Conservation (phyloP, 163 green algal genomes). For the Coccomyxa subellipsoidea region DNA sequence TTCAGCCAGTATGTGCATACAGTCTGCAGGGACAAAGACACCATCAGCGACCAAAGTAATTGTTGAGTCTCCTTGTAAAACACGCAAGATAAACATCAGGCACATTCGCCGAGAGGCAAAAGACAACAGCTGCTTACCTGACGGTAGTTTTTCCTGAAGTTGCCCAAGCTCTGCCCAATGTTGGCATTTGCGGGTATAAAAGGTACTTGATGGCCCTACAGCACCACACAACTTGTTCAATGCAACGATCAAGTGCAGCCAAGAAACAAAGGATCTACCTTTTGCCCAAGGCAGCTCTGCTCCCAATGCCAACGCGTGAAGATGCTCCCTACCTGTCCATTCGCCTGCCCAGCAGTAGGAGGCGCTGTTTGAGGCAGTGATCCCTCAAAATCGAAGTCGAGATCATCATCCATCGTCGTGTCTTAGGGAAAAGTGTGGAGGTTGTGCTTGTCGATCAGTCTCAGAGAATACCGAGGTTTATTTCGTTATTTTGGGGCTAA, state of each 20-base stretch:
- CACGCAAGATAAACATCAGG: background rate
- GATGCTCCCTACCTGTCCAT: background rate
- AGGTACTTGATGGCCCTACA: background rate
- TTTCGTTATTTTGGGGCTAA: no score
- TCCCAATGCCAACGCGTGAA: no score
- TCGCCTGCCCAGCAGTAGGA: background rate
- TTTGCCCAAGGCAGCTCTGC: no score
- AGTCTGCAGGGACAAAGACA: slow-evolving; percentile 61
- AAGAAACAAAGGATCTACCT: no score
- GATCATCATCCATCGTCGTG: slow-evolving; percentile 42
- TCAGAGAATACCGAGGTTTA: no score
- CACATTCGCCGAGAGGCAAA: background rate
- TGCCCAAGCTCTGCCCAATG: slow-evolving; percentile 55
- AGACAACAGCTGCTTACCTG: slow-evolving; percentile 42
- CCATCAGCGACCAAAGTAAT: no score
- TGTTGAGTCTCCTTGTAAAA: background rate
- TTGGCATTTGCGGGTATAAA: slow-evolving; percentile 15
- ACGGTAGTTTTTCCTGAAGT: slow-evolving; percentile 79
- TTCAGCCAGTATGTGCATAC: slow-evolving; percentile 98
- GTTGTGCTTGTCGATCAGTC: background rate
- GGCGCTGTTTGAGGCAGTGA: background rate
- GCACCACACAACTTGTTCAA: background rate
- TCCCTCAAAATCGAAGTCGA: slow-evolving; percentile 83
- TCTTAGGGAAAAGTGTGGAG: background rate
- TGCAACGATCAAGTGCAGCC: no score